Conservation (phyloP, 2,329 filamentous ascomycete species). For the Drechslerella coelobrocha region DNA sequence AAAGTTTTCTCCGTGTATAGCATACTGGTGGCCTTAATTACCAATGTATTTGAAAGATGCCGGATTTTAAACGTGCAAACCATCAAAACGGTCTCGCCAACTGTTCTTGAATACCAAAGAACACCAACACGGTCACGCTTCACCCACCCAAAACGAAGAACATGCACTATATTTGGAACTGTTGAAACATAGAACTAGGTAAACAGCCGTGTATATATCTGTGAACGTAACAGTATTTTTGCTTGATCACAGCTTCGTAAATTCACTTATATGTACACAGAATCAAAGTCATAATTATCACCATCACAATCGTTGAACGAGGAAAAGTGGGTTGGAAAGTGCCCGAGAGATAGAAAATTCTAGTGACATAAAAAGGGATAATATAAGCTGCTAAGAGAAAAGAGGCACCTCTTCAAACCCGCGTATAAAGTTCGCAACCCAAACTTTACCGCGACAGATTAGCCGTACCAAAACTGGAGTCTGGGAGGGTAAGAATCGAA, state of each 20-base stretch:
- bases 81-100: no score
- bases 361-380: background rate
- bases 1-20: no score
- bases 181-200: no score
- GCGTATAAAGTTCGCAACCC: background rate
- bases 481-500: conserved; percentile 35
- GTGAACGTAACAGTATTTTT: no score
- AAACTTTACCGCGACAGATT: background rate
- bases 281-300: conserved; percentile 35
- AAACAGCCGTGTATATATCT: no score
- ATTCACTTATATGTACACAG: conserved; percentile 41
- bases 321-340: conserved; percentile 4
- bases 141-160: no score
- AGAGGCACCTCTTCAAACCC: background rate
- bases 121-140: no score
- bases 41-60: no score
- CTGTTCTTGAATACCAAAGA: no score
- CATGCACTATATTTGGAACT: no score
- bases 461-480: conserved; percentile 2
- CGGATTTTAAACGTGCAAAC: no score
- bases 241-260: conserved; percentile 4
- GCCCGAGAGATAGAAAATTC: background rate
- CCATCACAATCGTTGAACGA: background rate
- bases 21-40: no score
- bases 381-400: background rate